These are phyloP conservation scores for Macroventuria anomochaeta DNA, from an alignment of 2,329 filamentous ascomycete genomes.

Conservation along the genomic window DNA sequence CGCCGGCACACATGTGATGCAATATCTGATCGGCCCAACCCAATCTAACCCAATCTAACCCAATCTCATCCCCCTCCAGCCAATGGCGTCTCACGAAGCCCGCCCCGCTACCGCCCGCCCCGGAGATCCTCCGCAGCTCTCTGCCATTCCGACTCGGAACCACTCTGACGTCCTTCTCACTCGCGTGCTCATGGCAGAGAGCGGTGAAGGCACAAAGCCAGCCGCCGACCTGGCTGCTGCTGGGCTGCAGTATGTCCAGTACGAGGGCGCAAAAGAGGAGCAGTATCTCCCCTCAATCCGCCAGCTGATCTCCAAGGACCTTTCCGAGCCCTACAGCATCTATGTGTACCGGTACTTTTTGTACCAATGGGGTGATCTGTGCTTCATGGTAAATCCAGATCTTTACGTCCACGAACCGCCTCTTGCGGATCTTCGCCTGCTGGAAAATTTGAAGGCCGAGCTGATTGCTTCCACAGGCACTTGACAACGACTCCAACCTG, in stretches of 20 bases:
- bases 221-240: constrained; percentile 41
- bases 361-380: constrained; percentile 97
- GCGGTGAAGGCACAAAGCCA: neutral
- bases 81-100: neutral
- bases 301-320: constrained; percentile 90
- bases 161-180: neutral
- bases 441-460: too few species aligned
- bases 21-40: too few species aligned
- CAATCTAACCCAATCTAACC: neutral
- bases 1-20: constrained; percentile 12
- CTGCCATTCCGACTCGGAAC: constrained; percentile 13
- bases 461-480: too few species aligned
- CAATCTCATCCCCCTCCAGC: neutral
- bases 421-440: too few species aligned
- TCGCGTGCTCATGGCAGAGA: constrained; percentile 8
- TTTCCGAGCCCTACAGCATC: constrained; percentile 98
- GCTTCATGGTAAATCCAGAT: constrained; percentile 83
- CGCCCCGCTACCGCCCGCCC: constrained; percentile 5
- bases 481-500: constrained; percentile 60
- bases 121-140: constrained; percentile 1
- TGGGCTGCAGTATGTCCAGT: constrained; percentile 62
- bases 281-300: constrained; percentile 84
- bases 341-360: constrained; percentile 99
- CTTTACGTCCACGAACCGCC: too few species aligned
- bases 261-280: constrained; percentile 65